Evolutionary conservation across 2,329 filamentous ascomycete genomes (phyloP).

Genomic region (Blastomyces emzantsi): DNA sequence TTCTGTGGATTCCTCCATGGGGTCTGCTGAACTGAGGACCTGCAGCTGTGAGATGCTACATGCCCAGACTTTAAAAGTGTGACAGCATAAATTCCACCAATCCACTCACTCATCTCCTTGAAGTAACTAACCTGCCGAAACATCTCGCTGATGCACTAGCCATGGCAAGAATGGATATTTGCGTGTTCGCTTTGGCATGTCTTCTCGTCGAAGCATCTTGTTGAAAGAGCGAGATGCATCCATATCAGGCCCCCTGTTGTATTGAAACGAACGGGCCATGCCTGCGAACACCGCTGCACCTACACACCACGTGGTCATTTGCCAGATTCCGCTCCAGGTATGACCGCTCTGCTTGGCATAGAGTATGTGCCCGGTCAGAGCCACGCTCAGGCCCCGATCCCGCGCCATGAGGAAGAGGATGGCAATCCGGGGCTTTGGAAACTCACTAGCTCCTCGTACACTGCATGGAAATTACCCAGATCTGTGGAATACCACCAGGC

Average conservation of each 20-base stretch:
- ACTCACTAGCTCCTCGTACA: background rate
- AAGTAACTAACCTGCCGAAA: background rate
- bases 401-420: background rate
- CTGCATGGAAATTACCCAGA: background rate
- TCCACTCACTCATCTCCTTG: background rate
- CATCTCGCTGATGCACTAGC: background rate
- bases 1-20: background rate
- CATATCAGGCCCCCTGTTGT: background rate
- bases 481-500: background rate
- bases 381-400: background rate
- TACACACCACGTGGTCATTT: background rate
- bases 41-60: background rate
- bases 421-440: background rate
- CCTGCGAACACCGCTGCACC: background rate
- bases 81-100: background rate
- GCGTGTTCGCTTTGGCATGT: background rate
- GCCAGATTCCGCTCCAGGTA: background rate
- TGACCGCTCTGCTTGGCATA: background rate
- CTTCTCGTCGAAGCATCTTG: background rate
- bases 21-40: background rate
- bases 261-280: background rate
- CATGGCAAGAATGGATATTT: background rate
- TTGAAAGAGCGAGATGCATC: background rate
- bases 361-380: background rate
- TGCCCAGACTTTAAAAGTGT: background rate